phyloP scores from a whole-genome alignment of 495 filamentous ascomycete genomes.

The Sabuloglossum arenarium region DNA sequence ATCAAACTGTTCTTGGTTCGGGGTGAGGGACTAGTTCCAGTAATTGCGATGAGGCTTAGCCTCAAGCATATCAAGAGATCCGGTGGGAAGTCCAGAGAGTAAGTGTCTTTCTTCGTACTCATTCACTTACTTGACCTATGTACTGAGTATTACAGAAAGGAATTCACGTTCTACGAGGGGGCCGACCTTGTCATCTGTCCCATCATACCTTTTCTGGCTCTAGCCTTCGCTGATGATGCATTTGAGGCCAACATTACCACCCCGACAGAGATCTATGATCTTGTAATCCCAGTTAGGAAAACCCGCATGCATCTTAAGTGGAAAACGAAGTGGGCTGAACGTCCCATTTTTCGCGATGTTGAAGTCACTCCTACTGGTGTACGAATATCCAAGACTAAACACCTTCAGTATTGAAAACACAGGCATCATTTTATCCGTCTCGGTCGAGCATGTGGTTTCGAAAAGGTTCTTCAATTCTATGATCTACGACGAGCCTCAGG shows the following conservation, averaged over 20 bases:
- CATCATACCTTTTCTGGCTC: constrained; percentile 3
- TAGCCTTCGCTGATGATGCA: constrained; percentile 3
- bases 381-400: constrained; percentile 4
- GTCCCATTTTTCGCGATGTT: constrained; percentile 7
- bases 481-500: constrained; percentile 7
- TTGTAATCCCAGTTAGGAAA: constrained; percentile 3
- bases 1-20: constrained; percentile 2
- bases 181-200: constrained; percentile 6
- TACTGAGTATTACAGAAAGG: constrained; percentile 5
- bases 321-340: constrained; percentile 1
- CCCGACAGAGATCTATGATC: constrained; percentile 8
- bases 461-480: constrained; percentile 6
- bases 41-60: constrained; percentile 5
- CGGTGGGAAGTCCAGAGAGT: neutral
- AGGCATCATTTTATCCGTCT: constrained; percentile 5
- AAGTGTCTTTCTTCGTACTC: neutral
- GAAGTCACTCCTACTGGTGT: constrained; percentile 1
- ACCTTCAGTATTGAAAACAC: constrained; percentile 8
- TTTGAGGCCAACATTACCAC: constrained; percentile 6
- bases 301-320: constrained; percentile 5
- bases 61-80: constrained; percentile 6
- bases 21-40: neutral
- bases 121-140: neutral
- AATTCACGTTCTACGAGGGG: constrained; percentile 8
- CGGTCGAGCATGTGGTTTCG: constrained; percentile 3